Base-by-base conservation (phyloP, 805 yeast genomes). In the Ogataea paradorogensis region DNA sequence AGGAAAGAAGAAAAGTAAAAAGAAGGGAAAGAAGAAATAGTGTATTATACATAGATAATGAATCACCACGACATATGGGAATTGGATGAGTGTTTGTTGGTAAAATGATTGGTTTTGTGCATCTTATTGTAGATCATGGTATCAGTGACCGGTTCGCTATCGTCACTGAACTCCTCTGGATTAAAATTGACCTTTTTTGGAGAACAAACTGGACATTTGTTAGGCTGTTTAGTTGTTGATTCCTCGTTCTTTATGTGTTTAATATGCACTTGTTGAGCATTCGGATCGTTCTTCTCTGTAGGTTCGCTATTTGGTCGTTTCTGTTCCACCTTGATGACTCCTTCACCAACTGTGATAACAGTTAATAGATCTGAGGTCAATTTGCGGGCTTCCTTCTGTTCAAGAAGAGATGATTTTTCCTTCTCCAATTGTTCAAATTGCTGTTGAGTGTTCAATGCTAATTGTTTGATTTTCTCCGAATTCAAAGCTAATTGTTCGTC, bases 1-100 rank as follows among this genome's bases (percentile, higher is more conserved):
- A 26, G 48, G 41, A 24, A 44, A 38, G 35, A 51, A 47, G 35
- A 52, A 48, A 29, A 39, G 40, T 15, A 52, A 53, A 28, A 51
- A 53, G 46, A 56, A 53, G 43, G 50, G 53, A 26, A 53, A 51
- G 35, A 48, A 46, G 31, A 51, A 45, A 42, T 50, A 39, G 21
- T 27, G 40, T 35, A 33, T 36, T 29, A 35, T 35, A 33, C 27
- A 28, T 39, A 28, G 25, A 29, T 27, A 34, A 33, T 28, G 36
- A 31, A 22, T 38, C 37, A 47, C 47, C 48, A 45, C 35, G 48
- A 44, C 29, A 32, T 24, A 18, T 38, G 32, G 15, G 48, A 18
- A 15, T 33, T 38, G 16, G 24, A 15, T n/a, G 38, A 33, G 16
- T 33, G 42, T 10, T 29, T 22, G 25, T 31, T 26, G 21, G 37